A percentile compares a stretch with the other conserved stretches of the same genome.
Conservation (phyloP, 768 basidiomycete species). For the Trametes maxima region DNA sequence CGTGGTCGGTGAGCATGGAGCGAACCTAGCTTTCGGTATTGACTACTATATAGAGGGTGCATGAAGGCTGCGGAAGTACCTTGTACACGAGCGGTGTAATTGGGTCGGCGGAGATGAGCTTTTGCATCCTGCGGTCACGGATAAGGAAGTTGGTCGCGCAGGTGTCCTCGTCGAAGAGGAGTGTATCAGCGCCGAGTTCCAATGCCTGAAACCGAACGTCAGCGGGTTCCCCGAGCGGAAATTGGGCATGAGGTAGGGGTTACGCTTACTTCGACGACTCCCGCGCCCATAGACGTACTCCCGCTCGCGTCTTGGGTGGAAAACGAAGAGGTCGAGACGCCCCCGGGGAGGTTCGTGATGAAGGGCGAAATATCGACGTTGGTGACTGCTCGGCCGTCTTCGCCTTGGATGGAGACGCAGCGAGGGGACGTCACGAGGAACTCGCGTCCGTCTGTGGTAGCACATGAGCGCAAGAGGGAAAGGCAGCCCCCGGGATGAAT, state of each 20-base stretch:
- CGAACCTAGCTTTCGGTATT: slow-evolving; percentile 7
- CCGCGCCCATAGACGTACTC: slow-evolving; percentile 26
- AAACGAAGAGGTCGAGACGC: slow-evolving; percentile 18
- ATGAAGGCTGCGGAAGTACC: not conserved
- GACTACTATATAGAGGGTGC: not conserved
- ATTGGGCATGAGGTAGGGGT: not conserved
- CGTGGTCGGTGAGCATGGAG: slow-evolving; percentile 16
- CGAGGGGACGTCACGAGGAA: slow-evolving; percentile 19
- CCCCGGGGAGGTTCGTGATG: slow-evolving; percentile 19
- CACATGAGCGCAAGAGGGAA: too few species aligned
- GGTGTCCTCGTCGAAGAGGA: slow-evolving; percentile 26
- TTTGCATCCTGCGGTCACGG: slow-evolving; percentile 25
- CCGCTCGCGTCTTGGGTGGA: slow-evolving; percentile 27
- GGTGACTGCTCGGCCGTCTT: slow-evolving; percentile 24
- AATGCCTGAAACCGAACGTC: slow-evolving; percentile 4
- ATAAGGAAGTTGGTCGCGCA: slow-evolving; percentile 28
- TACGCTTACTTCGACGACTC: slow-evolving; percentile 18
- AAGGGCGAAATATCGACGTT: slow-evolving; percentile 26
- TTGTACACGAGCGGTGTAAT: slow-evolving; percentile 24
- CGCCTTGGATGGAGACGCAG: slow-evolving; percentile 20
- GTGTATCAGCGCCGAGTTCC: slow-evolving; percentile 20
- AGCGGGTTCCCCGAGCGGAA: not conserved
- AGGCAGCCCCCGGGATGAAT: too few species aligned
- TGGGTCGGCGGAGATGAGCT: slow-evolving; percentile 20
- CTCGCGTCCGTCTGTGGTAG: slow-evolving; percentile 19